phyloP scores from a whole-genome alignment of 2,329 filamentous ascomycete genomes.

The Fusarium sp. region DNA sequence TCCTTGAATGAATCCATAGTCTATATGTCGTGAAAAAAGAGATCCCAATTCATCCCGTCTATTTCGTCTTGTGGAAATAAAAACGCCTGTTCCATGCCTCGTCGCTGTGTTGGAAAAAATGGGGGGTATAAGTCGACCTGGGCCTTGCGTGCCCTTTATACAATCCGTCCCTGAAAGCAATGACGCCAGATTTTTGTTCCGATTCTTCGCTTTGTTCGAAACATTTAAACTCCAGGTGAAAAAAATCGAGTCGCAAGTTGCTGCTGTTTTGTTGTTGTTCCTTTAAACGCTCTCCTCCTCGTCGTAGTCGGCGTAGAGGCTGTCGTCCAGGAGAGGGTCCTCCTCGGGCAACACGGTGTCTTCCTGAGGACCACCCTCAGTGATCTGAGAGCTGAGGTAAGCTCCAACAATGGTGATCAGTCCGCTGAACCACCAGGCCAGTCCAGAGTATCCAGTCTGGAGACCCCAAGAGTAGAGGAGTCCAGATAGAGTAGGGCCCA shows the following conservation, averaged over 20 bases:
- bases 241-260: slow-evolving; percentile 26
- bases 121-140: slow-evolving; percentile 36
- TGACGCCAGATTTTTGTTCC: slow-evolving; percentile 40
- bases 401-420: slow-evolving; percentile 80
- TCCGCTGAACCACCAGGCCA: slow-evolving; percentile 94
- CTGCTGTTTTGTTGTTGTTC: slow-evolving; percentile 1
- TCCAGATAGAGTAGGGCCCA: slow-evolving; percentile 90
- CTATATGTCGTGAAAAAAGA: slow-evolving; percentile 38
- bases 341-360: slow-evolving; percentile 55
- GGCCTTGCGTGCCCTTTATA: slow-evolving; percentile 32
- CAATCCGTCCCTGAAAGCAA: slow-evolving; percentile 41
- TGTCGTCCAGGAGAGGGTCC: slow-evolving; percentile 50
- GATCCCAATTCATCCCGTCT: slow-evolving; percentile 36
- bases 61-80: slow-evolving; percentile 30
- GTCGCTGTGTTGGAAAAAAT: slow-evolving; percentile 38
- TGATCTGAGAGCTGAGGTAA: slow-evolving; percentile 79
- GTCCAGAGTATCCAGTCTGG: slow-evolving; percentile 81
- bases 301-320: slow-evolving; percentile 48
- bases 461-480: slow-evolving; percentile 85
- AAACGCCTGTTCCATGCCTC: slow-evolving; percentile 41
- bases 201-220: slow-evolving; percentile 34
- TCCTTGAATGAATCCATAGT: slow-evolving; percentile 37
- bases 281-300: slow-evolving; percentile 49
- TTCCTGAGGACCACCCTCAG: slow-evolving; percentile 66
- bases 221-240: slow-evolving; percentile 37